Base-by-base conservation (phyloP, 495 filamentous ascomycete genomes). In the Cetradonia linearis region DNA sequence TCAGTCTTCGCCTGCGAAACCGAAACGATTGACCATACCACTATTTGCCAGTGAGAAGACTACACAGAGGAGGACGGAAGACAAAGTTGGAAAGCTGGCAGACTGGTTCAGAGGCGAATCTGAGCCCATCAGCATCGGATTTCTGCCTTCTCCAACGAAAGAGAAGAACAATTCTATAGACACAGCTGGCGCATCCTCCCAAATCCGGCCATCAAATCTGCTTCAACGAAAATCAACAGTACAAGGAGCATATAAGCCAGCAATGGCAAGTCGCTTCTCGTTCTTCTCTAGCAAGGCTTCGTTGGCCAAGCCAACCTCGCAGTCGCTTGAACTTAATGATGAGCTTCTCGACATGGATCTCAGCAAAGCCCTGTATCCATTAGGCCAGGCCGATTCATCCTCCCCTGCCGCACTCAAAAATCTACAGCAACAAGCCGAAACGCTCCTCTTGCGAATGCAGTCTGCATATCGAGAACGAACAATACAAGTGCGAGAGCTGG, bases 391-490 rank as follows among this genome's bases (percentile, higher is more conserved):
- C 9, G 56, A 61, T 30, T 55, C 64, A 16, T 62, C 37, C 20
- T 62, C 64, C 16, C 64, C 64, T 2, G 55, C 58, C 7, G 37
- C 64, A 5, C 59, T 66, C 48, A 61, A 64, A 31, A 61, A 61
- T 18, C 50, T 66, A 40, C 58, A 58, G 13, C 58, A 58, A 34
- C 59, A 61, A 48, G 88, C 89, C 44, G 76, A 83, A 54, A 76
- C 50, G 18, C 11, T 61, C 6, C 59, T 61, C 13, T 70, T 72
- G 50, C 78, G 74, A 56, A 77, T 90, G 70, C 89, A 91, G 67
- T 73, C 75, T 37, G 88, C 87, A 23, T 91, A 91, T 74, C 81
- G 82, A 56, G 71, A 80, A 63, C 79, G 84, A 11, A 80, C 78
- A 1, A 70, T 79, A 28, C 75, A 81, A 36, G 71, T 90, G 50